These are phyloP conservation scores for Podaxis sp. DNA, from an alignment of 768 basidiomycete species.

Conservation along the genomic window DNA sequence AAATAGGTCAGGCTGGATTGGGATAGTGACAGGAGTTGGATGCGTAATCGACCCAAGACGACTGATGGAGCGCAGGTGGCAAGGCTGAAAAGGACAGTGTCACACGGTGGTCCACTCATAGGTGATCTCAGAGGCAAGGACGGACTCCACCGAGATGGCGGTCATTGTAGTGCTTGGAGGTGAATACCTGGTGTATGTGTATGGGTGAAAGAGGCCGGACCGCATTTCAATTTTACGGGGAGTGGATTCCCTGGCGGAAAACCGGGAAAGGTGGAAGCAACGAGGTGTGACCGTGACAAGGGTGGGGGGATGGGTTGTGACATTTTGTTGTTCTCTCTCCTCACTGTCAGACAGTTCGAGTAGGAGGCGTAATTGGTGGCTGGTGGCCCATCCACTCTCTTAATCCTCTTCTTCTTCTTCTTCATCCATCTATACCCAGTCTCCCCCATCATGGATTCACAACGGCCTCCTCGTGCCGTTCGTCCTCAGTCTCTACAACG, in stretches of 20 bases:
- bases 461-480: slow-evolving; percentile 51
- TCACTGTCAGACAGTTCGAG: slow-evolving; percentile 18
- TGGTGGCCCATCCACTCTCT: slow-evolving; percentile 13
- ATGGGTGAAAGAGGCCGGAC: neutral
- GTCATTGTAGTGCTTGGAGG: neutral
- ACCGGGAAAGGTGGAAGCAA: slow-evolving; percentile 7
- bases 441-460: slow-evolving; percentile 26
- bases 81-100: neutral
- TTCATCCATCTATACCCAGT: slow-evolving; percentile 6
- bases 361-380: neutral
- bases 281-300: slow-evolving; percentile 14
- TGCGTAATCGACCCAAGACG: no score
- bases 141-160: neutral
- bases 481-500: slow-evolving; percentile 41
- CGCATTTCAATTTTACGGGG: neutral
- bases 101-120: neutral
- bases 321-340: slow-evolving; percentile 13
- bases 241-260: neutral
- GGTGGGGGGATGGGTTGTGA: slow-evolving; percentile 1
- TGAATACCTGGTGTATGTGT: neutral
- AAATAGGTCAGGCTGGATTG: neutral
- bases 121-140: neutral
- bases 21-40: slow-evolving; percentile 2
- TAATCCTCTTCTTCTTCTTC: slow-evolving; percentile 9
- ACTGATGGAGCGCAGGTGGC: neutral